phyloP scores from a whole-genome alignment of 2,329 filamentous ascomycete genomes.

The Geosmithia putterillii region DNA sequence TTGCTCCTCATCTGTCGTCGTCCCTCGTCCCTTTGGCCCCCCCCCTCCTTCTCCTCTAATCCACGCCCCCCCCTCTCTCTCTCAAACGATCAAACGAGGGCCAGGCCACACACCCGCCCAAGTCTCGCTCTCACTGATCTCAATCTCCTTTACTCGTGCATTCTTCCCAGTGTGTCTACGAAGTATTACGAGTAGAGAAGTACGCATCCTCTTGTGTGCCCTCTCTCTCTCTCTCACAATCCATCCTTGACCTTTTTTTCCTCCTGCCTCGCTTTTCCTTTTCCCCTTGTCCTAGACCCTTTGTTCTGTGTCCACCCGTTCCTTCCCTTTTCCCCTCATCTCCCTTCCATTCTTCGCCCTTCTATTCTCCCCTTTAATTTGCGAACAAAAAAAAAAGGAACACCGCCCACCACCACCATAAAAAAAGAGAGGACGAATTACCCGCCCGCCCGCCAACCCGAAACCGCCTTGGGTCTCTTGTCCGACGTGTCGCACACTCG shows the following conservation, averaged over 20 bases:
- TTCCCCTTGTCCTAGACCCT: background rate
- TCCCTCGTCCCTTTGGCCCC: too few species aligned
- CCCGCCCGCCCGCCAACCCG: too few species aligned
- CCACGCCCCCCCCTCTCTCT: background rate
- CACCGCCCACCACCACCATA: background rate
- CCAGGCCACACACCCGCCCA: too few species aligned
- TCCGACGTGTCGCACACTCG: background rate
- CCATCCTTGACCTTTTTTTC: background rate
- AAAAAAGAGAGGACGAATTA: background rate
- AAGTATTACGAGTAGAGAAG: background rate
- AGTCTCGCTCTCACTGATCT: too few species aligned
- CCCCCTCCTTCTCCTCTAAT: background rate
- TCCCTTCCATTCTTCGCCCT: background rate
- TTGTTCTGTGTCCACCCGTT: background rate
- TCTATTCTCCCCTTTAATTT: background rate
- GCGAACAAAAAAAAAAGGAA: too few species aligned
- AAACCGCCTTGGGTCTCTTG: too few species aligned
- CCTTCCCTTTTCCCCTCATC: background rate
- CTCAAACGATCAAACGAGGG: background rate
- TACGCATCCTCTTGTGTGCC: background rate
- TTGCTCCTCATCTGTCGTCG: background rate
- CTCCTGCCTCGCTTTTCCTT: background rate
- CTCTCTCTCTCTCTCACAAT: background rate
- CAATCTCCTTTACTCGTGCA: slow-evolving; percentile 1
- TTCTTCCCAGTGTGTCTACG: background rate